Percentiles rank a stretch among this genome's conserved stretches.
Conservation (phyloP, 2,329 filamentous ascomycete species). For the Colletotrichum phormii region DNA sequence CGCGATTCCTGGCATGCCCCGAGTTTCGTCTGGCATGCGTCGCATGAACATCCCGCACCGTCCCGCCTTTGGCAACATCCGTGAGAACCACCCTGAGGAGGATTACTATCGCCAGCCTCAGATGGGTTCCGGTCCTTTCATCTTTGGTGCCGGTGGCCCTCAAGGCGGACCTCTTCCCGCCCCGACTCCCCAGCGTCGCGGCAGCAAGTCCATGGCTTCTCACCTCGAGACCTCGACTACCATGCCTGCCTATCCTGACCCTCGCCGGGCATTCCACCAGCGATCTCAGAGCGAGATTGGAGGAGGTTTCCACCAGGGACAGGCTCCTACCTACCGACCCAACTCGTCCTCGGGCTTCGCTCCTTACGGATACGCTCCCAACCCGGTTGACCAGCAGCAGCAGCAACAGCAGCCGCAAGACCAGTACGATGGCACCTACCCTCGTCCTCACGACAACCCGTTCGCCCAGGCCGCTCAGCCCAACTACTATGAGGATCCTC, state of each 20-base stretch:
- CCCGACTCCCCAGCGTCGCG: constrained; percentile 40
- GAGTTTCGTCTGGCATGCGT: constrained; percentile 37
- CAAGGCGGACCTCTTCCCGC: constrained; percentile 39
- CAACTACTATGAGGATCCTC: constrained; percentile 41
- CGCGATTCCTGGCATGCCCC: constrained; percentile 36
- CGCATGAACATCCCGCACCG: constrained; percentile 37
- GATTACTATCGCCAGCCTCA: constrained; percentile 40
- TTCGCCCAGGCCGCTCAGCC: constrained; percentile 29
- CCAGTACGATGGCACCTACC: constrained; percentile 37
- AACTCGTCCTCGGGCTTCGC: constrained; percentile 35
- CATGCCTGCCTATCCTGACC: constrained; percentile 37
- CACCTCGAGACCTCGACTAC: constrained; percentile 38
- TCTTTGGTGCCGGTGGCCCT: constrained; percentile 33
- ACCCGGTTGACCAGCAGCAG: constrained; percentile 30
- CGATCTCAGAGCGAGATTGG: constrained; percentile 45
- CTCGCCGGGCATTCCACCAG: constrained; percentile 42
- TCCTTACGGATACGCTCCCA: constrained; percentile 28
- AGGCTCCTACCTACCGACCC: constrained; percentile 37
- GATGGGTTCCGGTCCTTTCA: constrained; percentile 35
- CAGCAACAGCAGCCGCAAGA: constrained; percentile 24
- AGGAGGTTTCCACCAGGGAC: constrained; percentile 36
- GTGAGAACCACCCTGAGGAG: constrained; percentile 46
- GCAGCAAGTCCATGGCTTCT: constrained; percentile 37
- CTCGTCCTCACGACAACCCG: constrained; percentile 35
- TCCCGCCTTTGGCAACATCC: constrained; percentile 46